phyloP scores from a whole-genome alignment of 495 filamentous ascomycete species.

The Aspergillus taichungensis region DNA sequence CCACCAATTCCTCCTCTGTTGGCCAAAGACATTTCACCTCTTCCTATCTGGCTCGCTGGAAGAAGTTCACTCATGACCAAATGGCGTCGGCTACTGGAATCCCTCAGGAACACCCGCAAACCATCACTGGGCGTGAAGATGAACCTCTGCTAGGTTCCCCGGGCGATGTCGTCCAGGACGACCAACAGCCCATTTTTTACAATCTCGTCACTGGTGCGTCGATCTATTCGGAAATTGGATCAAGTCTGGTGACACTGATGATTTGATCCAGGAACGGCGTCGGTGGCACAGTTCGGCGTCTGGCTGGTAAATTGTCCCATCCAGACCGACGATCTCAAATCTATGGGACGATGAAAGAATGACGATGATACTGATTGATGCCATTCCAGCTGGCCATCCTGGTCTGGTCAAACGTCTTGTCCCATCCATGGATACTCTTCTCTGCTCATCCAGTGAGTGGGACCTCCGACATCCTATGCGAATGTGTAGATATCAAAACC shows the following conservation, averaged over 20 bases:
- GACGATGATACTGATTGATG: not conserved
- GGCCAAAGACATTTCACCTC: no score
- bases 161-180: constrained; percentile 64
- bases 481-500: not conserved
- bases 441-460: constrained; percentile 68
- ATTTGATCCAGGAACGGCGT: constrained; percentile 49
- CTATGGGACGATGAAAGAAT: not conserved
- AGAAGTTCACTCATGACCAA: no score
- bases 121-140: constrained; percentile 41
- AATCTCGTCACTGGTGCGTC: constrained; percentile 71
- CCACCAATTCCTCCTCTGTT: no score
- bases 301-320: constrained; percentile 44
- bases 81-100: constrained; percentile 52
- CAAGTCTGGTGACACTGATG: not conserved
- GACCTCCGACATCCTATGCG: not conserved
- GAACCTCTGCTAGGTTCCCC: constrained; percentile 70
- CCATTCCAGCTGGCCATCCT: constrained; percentile 52
- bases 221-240: not conserved
- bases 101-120: constrained; percentile 25
- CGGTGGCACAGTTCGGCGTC: constrained; percentile 57
- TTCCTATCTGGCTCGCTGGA: no score
- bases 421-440: constrained; percentile 60
- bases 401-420: constrained; percentile 67
- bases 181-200: constrained; percentile 48
- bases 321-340: not conserved